These are phyloP conservation scores for Phaseolus coccineus DNA, from an alignment of 331 rosid species.

Conservation along the genomic window DNA sequence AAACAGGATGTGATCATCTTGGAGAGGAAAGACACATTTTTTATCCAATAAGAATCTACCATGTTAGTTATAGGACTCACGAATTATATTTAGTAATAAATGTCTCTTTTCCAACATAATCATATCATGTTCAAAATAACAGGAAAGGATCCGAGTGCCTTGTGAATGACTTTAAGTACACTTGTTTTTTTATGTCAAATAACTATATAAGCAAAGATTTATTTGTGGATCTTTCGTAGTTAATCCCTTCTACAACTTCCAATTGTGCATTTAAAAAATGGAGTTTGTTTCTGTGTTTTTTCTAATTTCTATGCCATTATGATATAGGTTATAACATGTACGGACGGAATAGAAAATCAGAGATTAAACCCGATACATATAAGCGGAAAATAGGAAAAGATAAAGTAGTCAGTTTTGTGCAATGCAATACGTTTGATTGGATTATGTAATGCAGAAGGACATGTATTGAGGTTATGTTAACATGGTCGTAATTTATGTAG, in stretches of 20 bases:
- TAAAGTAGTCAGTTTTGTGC: background rate
- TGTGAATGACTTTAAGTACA: conserved; percentile 9
- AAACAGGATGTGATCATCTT: background rate
- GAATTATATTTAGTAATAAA: background rate
- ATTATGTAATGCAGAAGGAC: background rate
- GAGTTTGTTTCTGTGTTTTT: conserved; percentile 2
- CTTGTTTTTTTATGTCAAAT: background rate
- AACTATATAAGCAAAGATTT: conserved; percentile 22
- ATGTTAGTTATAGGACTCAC: background rate
- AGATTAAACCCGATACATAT: conserved; percentile 1
- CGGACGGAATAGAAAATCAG: background rate
- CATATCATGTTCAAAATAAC: background rate
- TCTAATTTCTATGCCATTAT: background rate
- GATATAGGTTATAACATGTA: background rate
- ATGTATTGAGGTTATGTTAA: conserved; percentile 36
- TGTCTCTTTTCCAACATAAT: background rate
- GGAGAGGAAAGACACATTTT: background rate
- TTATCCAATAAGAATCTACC: background rate
- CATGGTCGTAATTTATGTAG: conserved; percentile 52
- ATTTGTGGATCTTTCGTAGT: background rate
- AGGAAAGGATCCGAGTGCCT: conserved; percentile 1
- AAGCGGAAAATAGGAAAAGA: background rate
- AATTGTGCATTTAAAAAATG: background rate
- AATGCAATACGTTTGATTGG: background rate
- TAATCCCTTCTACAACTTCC: conserved; percentile 22